These are phyloP conservation scores for Leishmania martiniquensis DNA, from an alignment of 208 protist species.

Conservation along the genomic window DNA sequence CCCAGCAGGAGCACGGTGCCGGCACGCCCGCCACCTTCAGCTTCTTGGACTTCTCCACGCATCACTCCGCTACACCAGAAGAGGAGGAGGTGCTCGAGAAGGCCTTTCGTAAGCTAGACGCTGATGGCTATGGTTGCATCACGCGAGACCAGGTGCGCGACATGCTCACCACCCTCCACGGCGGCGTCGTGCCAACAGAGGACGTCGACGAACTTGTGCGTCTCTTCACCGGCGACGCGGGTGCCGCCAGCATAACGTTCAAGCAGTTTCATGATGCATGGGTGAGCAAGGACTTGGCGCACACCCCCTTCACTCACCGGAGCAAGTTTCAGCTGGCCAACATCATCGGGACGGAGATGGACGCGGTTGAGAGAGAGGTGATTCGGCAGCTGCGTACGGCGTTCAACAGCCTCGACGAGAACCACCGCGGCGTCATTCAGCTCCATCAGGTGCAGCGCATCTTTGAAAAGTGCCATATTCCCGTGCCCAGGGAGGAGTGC, in stretches of 20 bases:
- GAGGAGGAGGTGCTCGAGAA: slow-evolving; percentile 73
- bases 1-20: slow-evolving; percentile 3
- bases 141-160: slow-evolving; percentile 86
- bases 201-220: slow-evolving; percentile 77
- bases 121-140: slow-evolving; percentile 80
- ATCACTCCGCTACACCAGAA: slow-evolving; percentile 53
- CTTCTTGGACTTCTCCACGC: slow-evolving; percentile 59
- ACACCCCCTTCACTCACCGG: slow-evolving; percentile 57
- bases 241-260: slow-evolving; percentile 66
- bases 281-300: slow-evolving; percentile 79
- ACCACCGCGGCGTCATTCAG: slow-evolving; percentile 79
- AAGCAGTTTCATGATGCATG: slow-evolving; percentile 86
- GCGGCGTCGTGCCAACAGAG: slow-evolving; percentile 49
- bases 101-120: slow-evolving; percentile 83
- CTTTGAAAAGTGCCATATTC: slow-evolving; percentile 71
- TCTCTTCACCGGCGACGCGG: slow-evolving; percentile 73
- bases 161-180: slow-evolving; percentile 80
- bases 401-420: slow-evolving; percentile 89
- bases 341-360: slow-evolving; percentile 79
- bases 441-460: slow-evolving; percentile 59
- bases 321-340: slow-evolving; percentile 84
- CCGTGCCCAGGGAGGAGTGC: slow-evolving; percentile 63
- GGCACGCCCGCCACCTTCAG: slow-evolving; percentile 33
- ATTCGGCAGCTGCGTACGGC: slow-evolving; percentile 82
- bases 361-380: slow-evolving; percentile 71